Base-by-base conservation (phyloP, 805 yeast species). In the Teunomyces pallodes region DNA sequence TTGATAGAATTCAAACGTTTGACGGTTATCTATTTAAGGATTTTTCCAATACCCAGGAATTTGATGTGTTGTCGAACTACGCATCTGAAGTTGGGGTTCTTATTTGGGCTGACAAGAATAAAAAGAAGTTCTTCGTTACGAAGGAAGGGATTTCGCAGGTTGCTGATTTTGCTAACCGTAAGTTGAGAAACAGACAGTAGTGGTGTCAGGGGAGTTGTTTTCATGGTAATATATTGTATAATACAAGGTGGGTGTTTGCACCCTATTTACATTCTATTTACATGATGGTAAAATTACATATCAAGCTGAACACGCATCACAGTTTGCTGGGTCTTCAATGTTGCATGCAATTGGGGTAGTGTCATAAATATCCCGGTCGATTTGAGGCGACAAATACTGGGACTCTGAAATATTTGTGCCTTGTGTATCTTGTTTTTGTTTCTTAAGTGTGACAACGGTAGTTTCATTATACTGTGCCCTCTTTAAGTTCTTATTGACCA, bases 61-160 rank as follows among this genome's bases (percentile, higher is more conserved):
- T 81, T 64, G 87, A 84, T 30, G 71, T 80, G 17, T 74, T 90
- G 32, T 78, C 81, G 38, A 79, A 79, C 44, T 94, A 91, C 60
- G 96, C 97, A 5, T 82, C 82, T 38, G 98, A 94, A 56, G 82
- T 92, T 43, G 99, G 98, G 1, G 96, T 90, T 0, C 69, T 92
- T 43, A 61, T 88, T n/a, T 94, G 98, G 97, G 81, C 84, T 43
- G 90, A 89, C 65, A 78, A 83, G 39, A 67, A 69, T 20, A 81
- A 81, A 58, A 80, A 82, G 55, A 79, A 80, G 59, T 90, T 94
- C 57, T 95, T 94, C 58, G 96, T 94, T 6, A 87, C 94, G 0
- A 80, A 81, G 43, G 96, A 88, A 49, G 97, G 97, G 10, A 85
- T 87, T 61, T 71, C 82, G 8, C 97, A 90, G 64, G 86, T 92